These are phyloP conservation scores for Ascochyta lentis DNA, from an alignment of 2,329 filamentous ascomycete genomes.

Conservation along the genomic window DNA sequence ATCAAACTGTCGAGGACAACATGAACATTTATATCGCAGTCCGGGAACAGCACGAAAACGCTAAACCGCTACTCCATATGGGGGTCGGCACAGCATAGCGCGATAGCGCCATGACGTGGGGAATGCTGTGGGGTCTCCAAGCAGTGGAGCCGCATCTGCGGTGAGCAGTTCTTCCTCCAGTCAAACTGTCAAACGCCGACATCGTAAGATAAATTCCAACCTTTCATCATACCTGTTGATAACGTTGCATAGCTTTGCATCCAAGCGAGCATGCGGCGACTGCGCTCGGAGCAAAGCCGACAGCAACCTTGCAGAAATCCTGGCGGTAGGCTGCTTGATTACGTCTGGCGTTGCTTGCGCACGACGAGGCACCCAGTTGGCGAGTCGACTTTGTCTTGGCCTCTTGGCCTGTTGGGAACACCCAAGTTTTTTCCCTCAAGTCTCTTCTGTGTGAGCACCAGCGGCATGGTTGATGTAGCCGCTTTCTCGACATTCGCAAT, in stretches of 20 bases:
- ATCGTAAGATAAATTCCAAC: constrained; percentile 11
- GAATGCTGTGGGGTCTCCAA: constrained; percentile 27
- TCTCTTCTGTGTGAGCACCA: background rate
- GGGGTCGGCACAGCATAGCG: constrained; percentile 16
- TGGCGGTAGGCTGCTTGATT: constrained; percentile 9
- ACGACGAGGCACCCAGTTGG: background rate
- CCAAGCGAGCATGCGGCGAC: constrained; percentile 9
- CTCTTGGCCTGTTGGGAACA: constrained; percentile 6
- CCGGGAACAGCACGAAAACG: constrained; percentile 3
- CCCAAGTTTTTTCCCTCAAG: background rate
- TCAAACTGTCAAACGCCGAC: constrained; percentile 28
- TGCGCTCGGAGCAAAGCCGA: constrained; percentile 9
- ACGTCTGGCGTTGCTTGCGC: constrained; percentile 13
- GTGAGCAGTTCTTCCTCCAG: constrained; percentile 29
- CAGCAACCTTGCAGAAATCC: background rate
- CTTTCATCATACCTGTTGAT: constrained; percentile 2
- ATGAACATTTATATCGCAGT: constrained; percentile 8
- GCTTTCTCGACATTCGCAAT: background rate
- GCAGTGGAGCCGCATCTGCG: constrained; percentile 23
- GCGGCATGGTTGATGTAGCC: background rate
- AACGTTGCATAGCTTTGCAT: constrained; percentile 9
- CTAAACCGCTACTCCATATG: constrained; percentile 12
- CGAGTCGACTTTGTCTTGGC: background rate
- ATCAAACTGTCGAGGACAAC: background rate
- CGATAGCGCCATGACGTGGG: constrained; percentile 23